These are phyloP conservation scores for Vinca minor DNA, from an alignment of 257 asterid species.

Conservation along the genomic window DNA sequence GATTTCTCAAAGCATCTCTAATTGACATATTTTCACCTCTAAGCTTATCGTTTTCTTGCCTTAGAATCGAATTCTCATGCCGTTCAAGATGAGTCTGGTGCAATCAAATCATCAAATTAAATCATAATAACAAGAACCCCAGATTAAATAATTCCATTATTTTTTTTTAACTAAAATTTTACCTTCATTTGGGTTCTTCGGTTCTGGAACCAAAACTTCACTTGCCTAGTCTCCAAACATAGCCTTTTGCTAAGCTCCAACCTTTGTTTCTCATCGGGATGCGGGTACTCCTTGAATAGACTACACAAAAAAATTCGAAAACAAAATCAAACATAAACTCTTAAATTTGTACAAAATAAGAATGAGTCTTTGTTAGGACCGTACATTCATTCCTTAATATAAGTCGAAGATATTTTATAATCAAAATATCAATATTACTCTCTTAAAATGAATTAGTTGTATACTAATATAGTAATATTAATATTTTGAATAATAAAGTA, in stretches of 20 bases:
- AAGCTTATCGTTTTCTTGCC: slow-evolving; percentile 52
- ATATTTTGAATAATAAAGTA: no score
- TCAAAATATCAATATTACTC: no score
- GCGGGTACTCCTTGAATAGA: slow-evolving; percentile 93
- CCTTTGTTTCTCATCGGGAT: slow-evolving; percentile 94
- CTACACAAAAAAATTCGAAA: slow-evolving; percentile 25
- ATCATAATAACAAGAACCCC: not conserved
- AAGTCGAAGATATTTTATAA: no score
- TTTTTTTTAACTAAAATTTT: no score
- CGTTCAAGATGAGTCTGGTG: slow-evolving; percentile 49
- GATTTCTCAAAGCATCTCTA: slow-evolving; percentile 48
- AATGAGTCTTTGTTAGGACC: not conserved
- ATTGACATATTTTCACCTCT: slow-evolving; percentile 49
- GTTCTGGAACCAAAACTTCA: slow-evolving; percentile 93
- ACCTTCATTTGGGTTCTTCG: slow-evolving; percentile 98
- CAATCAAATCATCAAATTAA: slow-evolving; percentile 12
- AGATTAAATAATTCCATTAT: not conserved
- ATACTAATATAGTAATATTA: no score
- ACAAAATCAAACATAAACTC: not conserved
- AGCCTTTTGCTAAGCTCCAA: slow-evolving; percentile 83
- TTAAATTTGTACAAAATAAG: no score
- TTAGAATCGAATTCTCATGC: slow-evolving; percentile 42
- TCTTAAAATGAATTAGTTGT: no score
- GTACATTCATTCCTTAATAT: no score
- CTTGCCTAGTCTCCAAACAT: slow-evolving; percentile 70